Percentiles rank a stretch among this genome's conserved stretches.
phyloP scores from a whole-genome alignment of 2,329 filamentous ascomycete species.

The Hymenoscyphus albidus region DNA sequence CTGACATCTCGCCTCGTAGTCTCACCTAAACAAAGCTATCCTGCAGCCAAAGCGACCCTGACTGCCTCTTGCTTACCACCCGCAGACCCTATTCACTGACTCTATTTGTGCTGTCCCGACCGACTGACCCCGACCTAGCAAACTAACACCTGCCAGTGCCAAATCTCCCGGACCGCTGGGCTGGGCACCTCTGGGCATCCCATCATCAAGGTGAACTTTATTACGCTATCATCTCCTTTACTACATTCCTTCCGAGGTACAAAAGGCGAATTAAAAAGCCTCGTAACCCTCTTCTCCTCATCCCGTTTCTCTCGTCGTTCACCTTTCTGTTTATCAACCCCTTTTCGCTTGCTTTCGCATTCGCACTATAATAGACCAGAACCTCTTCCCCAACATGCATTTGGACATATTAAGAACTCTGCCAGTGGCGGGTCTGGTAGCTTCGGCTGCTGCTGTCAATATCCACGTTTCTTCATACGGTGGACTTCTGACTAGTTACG shows the following conservation, averaged over 20 bases:
- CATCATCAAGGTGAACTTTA: neutral
- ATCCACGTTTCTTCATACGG: slow-evolving; percentile 40
- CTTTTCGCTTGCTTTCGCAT: neutral
- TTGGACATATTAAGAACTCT: slow-evolving; percentile 1
- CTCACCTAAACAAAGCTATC: neutral
- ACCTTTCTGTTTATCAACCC: slow-evolving; percentile 4
- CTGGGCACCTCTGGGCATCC: slow-evolving; percentile 1
- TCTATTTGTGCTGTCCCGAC: neutral
- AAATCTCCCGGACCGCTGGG: neutral
- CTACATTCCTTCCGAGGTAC: neutral
- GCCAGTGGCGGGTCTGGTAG: neutral
- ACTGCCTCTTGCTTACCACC: neutral
- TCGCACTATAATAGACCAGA: neutral
- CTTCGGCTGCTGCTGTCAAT: slow-evolving; percentile 13
- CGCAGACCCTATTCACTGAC: neutral
- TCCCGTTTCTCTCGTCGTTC: slow-evolving; percentile 3
- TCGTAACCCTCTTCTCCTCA: neutral
- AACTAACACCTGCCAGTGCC: neutral
- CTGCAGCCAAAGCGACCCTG: neutral
- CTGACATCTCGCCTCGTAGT: neutral
- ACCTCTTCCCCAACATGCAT: slow-evolving; percentile 6
- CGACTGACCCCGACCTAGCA: neutral
- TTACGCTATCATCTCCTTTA: neutral
- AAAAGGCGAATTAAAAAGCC: neutral
- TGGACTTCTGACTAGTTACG: slow-evolving; percentile 36